phyloP scores from a whole-genome alignment of 768 basidiomycete species.

The Goffeauzyma gilvescens region DNA sequence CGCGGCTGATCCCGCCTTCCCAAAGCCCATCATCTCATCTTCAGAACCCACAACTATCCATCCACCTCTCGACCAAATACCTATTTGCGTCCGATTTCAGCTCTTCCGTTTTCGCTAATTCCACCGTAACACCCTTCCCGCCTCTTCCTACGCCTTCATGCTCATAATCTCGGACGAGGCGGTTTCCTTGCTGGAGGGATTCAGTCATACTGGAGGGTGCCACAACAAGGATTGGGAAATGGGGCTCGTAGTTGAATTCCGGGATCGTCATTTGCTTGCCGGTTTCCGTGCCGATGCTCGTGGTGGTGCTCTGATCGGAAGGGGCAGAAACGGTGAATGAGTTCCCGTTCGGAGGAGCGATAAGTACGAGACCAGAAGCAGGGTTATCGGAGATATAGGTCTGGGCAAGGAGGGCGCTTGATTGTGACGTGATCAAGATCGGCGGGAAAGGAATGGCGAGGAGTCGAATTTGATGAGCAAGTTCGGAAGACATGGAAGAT shows the following conservation, averaged over 20 bases:
- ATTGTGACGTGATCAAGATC: constrained; percentile 19
- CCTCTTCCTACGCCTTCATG: constrained; percentile 33
- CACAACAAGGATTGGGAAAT: constrained; percentile 45
- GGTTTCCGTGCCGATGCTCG: neutral
- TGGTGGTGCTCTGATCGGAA: neutral
- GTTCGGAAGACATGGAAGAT: constrained; percentile 15
- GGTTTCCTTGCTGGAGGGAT: constrained; percentile 32
- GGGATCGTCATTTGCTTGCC: neutral
- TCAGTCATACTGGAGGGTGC: constrained; percentile 32
- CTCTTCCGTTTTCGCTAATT: constrained; percentile 12
- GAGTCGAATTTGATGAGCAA: constrained; percentile 25
- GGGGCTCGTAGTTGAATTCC: constrained; percentile 45
- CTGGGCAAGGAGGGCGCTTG: constrained; percentile 42
- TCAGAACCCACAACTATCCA: constrained; percentile 21
- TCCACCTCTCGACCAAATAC: constrained; percentile 21
- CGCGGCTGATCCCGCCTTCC: too few relatives aligned
- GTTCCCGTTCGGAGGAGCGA: constrained; percentile 40
- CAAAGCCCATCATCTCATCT: too few relatives aligned
- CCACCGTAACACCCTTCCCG: constrained; percentile 27
- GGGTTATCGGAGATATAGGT: constrained; percentile 52
- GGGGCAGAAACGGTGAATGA: neutral
- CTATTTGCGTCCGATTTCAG: constrained; percentile 33
- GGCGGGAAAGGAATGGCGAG: constrained; percentile 31
- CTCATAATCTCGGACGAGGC: constrained; percentile 36
- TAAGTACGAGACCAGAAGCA: constrained; percentile 44